Conservation (phyloP, 2,329 filamentous ascomycete species). For the Talaromyces atroroseus region DNA sequence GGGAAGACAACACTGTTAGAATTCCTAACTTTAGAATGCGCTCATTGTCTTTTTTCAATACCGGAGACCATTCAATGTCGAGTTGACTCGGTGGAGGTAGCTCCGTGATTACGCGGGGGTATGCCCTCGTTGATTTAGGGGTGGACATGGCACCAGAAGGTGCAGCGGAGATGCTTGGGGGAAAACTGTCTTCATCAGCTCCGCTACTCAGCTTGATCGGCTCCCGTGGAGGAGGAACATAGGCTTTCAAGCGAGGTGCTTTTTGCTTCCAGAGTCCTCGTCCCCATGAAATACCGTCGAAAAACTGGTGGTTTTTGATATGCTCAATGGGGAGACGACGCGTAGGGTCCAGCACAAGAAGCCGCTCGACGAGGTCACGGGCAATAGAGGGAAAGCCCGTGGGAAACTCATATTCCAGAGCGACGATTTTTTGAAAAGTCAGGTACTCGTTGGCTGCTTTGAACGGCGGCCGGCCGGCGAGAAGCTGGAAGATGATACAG, state of each 20-base stretch:
- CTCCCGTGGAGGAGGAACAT: slow-evolving; percentile 70
- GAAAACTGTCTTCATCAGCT: slow-evolving; percentile 34
- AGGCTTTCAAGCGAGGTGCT: slow-evolving; percentile 78
- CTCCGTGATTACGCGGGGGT: slow-evolving; percentile 84
- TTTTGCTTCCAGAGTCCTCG: slow-evolving; percentile 82
- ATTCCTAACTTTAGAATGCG: slow-evolving; percentile 93
- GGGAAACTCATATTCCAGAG: slow-evolving; percentile 89
- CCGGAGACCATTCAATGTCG: slow-evolving; percentile 97
- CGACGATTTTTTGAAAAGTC: slow-evolving; percentile 97
- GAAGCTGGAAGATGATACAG: slow-evolving; percentile 92
- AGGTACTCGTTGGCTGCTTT: slow-evolving; percentile 94
- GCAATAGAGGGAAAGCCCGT: slow-evolving; percentile 79
- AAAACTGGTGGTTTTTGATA: slow-evolving; percentile 95
- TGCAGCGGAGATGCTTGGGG: slow-evolving; percentile 38
- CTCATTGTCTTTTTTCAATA: slow-evolving; percentile 84
- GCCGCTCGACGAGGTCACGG: slow-evolving; percentile 80
- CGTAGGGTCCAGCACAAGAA: slow-evolving; percentile 81
- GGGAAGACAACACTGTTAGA: slow-evolving; percentile 73
- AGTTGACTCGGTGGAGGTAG: slow-evolving; percentile 92
- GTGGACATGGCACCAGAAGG: slow-evolving; percentile 28
- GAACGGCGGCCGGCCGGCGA: slow-evolving; percentile 94
- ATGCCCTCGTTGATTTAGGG: slow-evolving; percentile 51
- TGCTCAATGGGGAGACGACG: slow-evolving; percentile 86
- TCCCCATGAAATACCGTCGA: slow-evolving; percentile 80
- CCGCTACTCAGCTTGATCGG: slow-evolving; percentile 68